Evolutionary conservation across 2,329 filamentous ascomycete species (phyloP), one percentile per base, ranked within the genome.

Genomic region (Stagonosporopsis vannaccii): DNA sequence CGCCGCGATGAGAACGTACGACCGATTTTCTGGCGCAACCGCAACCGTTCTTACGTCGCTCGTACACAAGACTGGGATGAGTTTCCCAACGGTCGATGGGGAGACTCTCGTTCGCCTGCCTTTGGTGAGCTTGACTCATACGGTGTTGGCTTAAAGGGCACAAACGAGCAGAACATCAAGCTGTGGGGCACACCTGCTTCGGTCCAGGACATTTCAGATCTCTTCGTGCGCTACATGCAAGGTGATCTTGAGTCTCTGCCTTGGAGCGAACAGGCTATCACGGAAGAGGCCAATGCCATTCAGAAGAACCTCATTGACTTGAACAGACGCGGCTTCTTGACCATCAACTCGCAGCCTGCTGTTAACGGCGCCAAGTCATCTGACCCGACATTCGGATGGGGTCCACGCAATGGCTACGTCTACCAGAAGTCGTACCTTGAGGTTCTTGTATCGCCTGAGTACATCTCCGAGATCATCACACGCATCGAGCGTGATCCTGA

Each of bases 61-160:
- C 91, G 95, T 51, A 99, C 95, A 0, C 93, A 97, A 74, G 94
- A 97, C 67, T 99, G 95, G 95, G 95, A 99, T 70, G 95, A 99
- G 76, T 99, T 97, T 69, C 95, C 95, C 52, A 99, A 99, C 81
- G 95, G 95, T 42, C 90, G 95, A 77, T 99, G 95, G 95, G 96
- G 95, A 78, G 95, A 99, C 77, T 94, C 93, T 48, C 87, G 95
- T 62, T 98, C 94, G 56, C 95, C 95, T 59, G 95, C 95, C 46
- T 99, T 97, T 71, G 95, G 95, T 70, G 92, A 97, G 77, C 82
- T 98, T 48, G 94, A 98, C 77, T 88, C 92, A 8, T 98, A 99
- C 72, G 94, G 93, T 39, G 92, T 98, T 68, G 92, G 93, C 40
- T 79, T 99, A 67, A 96, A 94, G 65, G 95, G 95, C 26, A 96